phyloP scores from a whole-genome alignment of 345 rosid genomes.

The Ailanthus altissimus region DNA sequence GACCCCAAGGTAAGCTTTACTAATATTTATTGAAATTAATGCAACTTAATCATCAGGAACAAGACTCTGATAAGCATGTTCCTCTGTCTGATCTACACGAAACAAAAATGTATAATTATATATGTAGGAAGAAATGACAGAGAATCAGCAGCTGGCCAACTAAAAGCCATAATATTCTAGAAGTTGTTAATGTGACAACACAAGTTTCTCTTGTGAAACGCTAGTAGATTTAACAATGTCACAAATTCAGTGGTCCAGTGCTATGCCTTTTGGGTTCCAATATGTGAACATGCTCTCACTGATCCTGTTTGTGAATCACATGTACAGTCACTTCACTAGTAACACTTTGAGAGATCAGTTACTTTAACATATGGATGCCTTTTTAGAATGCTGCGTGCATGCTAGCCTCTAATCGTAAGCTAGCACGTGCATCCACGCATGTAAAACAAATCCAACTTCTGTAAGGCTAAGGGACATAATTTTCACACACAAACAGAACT shows the following conservation, averaged over 20 bases:
- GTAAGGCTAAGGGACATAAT: background rate
- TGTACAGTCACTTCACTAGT: too few relatives aligned
- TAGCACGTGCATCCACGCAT: background rate
- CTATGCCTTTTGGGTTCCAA: background rate
- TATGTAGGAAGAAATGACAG: background rate
- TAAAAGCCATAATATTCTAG: background rate
- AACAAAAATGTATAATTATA: too few relatives aligned
- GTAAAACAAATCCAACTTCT: background rate
- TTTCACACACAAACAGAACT: too few relatives aligned
- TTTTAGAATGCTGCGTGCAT: background rate
- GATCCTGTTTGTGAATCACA: background rate
- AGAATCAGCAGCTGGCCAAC: background rate
- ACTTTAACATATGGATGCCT: background rate
- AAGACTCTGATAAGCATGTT: too few relatives aligned
- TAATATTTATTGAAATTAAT: too few relatives aligned
- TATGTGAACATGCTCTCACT: background rate
- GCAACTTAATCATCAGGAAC: too few relatives aligned
- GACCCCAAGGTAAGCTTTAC: too few relatives aligned
- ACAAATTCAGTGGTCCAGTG: slow-evolving; percentile 1
- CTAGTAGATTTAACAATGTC: background rate
- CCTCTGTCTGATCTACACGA: too few relatives aligned
- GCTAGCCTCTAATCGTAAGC: background rate
- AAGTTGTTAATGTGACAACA: background rate
- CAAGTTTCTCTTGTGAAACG: slow-evolving; percentile 4
- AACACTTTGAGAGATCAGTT: background rate